phyloP scores from a whole-genome alignment of 2,329 filamentous ascomycete species.

The Zymoseptoria passerinii region DNA sequence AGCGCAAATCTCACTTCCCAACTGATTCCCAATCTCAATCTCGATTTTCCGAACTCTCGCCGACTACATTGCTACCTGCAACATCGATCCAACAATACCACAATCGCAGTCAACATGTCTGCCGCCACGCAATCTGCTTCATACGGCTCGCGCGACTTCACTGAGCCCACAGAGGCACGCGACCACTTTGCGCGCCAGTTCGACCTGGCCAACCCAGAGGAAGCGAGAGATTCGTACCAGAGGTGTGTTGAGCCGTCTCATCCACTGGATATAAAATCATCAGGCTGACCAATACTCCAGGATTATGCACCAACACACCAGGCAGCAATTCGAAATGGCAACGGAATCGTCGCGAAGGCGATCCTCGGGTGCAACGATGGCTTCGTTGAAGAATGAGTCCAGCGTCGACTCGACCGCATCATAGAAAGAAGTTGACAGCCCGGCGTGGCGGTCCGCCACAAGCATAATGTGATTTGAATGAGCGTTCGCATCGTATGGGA shows the following conservation, averaged over 20 bases:
- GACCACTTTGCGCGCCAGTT: conserved; percentile 39
- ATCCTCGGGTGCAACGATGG: conserved; percentile 20
- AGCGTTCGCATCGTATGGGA: background rate
- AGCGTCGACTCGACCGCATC: conserved; percentile 9
- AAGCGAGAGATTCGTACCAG: conserved; percentile 38
- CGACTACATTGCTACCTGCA: too few relatives aligned
- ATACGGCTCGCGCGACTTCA: conserved; percentile 34
- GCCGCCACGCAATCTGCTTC: conserved; percentile 23
- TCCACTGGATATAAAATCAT: background rate
- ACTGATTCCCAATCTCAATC: background rate
- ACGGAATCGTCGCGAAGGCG: conserved; percentile 39
- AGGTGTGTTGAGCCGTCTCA: conserved; percentile 28
- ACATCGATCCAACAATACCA: background rate
- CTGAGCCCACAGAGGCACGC: conserved; percentile 34
- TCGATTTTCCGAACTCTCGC: background rate
- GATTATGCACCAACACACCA: conserved; percentile 45
- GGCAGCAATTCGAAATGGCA: conserved; percentile 40
- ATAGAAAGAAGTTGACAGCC: background rate
- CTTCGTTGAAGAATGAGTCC: conserved; percentile 17
- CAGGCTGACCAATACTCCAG: conserved; percentile 22
- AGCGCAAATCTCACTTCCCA: background rate
- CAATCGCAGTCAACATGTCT: conserved; percentile 17
- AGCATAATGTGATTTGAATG: background rate
- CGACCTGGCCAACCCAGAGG: conserved; percentile 33
- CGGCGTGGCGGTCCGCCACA: background rate